These are phyloP conservation scores for Phytophthora syringae DNA, from an alignment of 352 stramenopile genomes.

Conservation along the genomic window DNA sequence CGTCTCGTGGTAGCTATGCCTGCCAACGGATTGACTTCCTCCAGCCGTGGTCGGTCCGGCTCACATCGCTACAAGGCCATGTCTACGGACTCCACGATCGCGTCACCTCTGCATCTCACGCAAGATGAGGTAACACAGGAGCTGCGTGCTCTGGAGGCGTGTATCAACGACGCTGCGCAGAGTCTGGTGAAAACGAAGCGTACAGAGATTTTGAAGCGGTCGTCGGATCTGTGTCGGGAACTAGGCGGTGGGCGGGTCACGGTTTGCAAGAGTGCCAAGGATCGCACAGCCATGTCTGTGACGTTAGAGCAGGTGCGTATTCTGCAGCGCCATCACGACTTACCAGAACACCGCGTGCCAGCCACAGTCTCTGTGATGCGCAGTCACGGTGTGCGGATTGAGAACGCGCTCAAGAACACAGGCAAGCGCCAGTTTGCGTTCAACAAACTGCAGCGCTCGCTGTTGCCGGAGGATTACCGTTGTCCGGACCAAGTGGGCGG, in stretches of 20 bases:
- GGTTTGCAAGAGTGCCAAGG: constrained; percentile 98
- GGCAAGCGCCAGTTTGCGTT: constrained; percentile 90
- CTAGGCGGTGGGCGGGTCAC: constrained; percentile 93
- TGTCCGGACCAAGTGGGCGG: constrained; percentile 86
- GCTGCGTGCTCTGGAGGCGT: constrained; percentile 64
- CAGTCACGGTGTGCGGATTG: constrained; percentile 86
- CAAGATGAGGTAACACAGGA: constrained; percentile 79
- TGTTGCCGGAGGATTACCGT: constrained; percentile 86
- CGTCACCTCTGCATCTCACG: constrained; percentile 61
- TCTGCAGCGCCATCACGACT: constrained; percentile 82
- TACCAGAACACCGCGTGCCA: constrained; percentile 74
- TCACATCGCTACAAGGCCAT: constrained; percentile 64
- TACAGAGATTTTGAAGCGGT: constrained; percentile 84
- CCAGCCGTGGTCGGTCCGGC: constrained; percentile 34
- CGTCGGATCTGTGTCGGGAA: constrained; percentile 79
- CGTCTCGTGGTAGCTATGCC: constrained; percentile 64
- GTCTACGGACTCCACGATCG: constrained; percentile 54
- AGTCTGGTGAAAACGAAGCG: constrained; percentile 89
- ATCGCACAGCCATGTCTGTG: constrained; percentile 98
- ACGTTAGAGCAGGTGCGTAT: constrained; percentile 95
- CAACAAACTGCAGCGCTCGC: constrained; percentile 89
- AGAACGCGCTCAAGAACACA: constrained; percentile 91
- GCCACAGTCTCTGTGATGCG: constrained; percentile 89
- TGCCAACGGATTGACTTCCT: constrained; percentile 39
- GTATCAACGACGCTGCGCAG: constrained; percentile 78